Evolutionary conservation across 2,329 filamentous ascomycete species (phyloP).

Genomic region (Fusarium longipes): DNA sequence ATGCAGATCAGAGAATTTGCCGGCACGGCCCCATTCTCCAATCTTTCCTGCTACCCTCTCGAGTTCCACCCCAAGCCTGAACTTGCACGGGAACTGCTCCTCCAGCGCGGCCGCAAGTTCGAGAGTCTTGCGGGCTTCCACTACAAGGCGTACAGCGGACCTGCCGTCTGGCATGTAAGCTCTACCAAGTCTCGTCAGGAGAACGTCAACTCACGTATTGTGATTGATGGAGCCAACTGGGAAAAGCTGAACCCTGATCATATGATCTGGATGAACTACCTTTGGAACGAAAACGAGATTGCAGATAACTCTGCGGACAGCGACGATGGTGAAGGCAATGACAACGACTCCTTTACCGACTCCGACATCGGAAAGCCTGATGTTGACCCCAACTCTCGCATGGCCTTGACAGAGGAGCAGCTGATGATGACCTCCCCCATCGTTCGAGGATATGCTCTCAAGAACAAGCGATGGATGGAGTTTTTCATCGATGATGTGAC

Average conservation of each 20-base stretch:
- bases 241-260: constrained; percentile 47
- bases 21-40: constrained; percentile 58
- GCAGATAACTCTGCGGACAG: background rate
- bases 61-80: constrained; percentile 56
- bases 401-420: constrained; percentile 53
- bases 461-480: constrained; percentile 61
- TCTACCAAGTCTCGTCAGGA: constrained; percentile 42
- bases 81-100: constrained; percentile 49
- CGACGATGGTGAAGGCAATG: constrained; percentile 10
- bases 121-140: constrained; percentile 59
- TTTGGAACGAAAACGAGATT: background rate
- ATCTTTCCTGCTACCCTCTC: constrained; percentile 58
- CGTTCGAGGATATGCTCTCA: constrained; percentile 62
- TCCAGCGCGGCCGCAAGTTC: constrained; percentile 58
- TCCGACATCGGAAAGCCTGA: background rate
- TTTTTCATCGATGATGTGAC: constrained; percentile 60
- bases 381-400: constrained; percentile 23
- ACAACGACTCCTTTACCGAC: background rate
- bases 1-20: constrained; percentile 56
- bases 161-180: constrained; percentile 49
- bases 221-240: constrained; percentile 49
- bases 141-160: constrained; percentile 60
- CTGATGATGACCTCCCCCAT: constrained; percentile 55
- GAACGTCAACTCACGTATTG: constrained; percentile 48
- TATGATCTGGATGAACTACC: constrained; percentile 34